phyloP scores from a whole-genome alignment of 2,329 filamentous ascomycete species.

The Penicillium sp. region DNA sequence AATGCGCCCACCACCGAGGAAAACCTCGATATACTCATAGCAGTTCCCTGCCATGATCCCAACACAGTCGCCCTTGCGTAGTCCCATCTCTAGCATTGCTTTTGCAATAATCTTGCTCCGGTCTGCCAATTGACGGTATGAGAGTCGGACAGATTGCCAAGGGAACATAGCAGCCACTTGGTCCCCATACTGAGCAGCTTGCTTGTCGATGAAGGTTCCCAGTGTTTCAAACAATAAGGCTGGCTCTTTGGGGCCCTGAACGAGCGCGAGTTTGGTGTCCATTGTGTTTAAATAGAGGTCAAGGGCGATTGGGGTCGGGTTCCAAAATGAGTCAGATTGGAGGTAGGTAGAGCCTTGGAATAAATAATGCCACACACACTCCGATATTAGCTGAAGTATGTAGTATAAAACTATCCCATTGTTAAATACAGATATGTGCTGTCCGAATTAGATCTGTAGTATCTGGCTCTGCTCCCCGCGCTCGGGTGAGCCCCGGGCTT shows the following conservation, averaged over 20 bases:
- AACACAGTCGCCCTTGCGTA: conserved; percentile 64
- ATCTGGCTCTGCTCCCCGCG: too few species aligned
- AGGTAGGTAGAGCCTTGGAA: too few species aligned
- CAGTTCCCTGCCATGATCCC: conserved; percentile 65
- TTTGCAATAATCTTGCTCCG: conserved; percentile 43
- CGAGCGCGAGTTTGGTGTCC: conserved; percentile 10
- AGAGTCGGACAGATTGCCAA: conserved; percentile 20
- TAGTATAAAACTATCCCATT: too few species aligned
- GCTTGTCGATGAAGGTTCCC: conserved; percentile 21
- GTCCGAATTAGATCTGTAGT: too few species aligned
- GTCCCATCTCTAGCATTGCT: conserved; percentile 61
- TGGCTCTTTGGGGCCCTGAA: conserved; percentile 22
- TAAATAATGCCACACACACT: too few species aligned
- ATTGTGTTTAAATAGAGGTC: not conserved
- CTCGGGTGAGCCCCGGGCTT: too few species aligned
- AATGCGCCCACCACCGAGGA: conserved; percentile 43
- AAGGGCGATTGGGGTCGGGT: not conserved
- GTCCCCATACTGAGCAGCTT: conserved; percentile 12
- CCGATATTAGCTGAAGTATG: too few species aligned
- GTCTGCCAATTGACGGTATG: conserved; percentile 21
- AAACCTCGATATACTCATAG: conserved; percentile 57
- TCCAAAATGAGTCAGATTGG: too few species aligned
- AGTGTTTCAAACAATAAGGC: conserved; percentile 20
- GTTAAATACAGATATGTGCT: too few species aligned
- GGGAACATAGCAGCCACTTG: conserved; percentile 15